Evolutionary conservation across 2,329 filamentous ascomycete genomes (phyloP), one percentile per base, ranked within the genome.

Genomic region (Cladophialophora yegresii): DNA sequence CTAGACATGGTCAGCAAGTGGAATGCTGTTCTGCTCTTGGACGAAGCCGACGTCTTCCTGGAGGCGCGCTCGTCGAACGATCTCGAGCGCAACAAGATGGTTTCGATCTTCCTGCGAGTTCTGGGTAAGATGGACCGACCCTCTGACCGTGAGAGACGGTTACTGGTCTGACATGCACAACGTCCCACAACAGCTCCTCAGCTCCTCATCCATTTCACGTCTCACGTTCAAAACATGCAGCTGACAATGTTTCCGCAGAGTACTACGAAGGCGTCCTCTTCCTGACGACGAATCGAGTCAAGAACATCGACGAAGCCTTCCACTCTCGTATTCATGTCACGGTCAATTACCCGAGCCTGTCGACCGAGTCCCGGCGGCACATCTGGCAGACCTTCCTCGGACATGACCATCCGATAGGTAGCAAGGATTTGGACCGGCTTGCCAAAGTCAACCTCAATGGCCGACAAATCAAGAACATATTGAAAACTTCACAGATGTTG

Each of bases 1-100:
- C 73, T 83, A 0, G 77, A 79, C 50, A 80, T 84, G 76, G 77
- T 77, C 64, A 78, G 78, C 0, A 78, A 76, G 63, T 85, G 82
- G 83, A 80, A 81, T 43, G 80, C 80, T 12, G 77, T 85, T 4
- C 75, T 84, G 0, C 77, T 85, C 2, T 77, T 84, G 3, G 82
- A 71, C 70, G 81, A 83, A 62, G 82, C 81, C 49, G 79, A 83
- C 67, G 72, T 79, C 23, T 79, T 79, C 69, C 71, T 79, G 26
- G 76, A 78, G 69, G 71, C 76, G 33, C 76, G 80, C 40, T 74
- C 68, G 22, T 68, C 75, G 2, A 71, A 77, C 30, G 79, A 81
- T 63, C 72, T 81, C 6, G 72, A 76, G 66, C 75, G 79, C 9
- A 82, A 82, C 69, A 79, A 78, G 65, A 74, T 82, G 56, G 78